These are phyloP conservation scores for Agapanthus africanus DNA, from an alignment of 106 monocot genomes.

Conservation along the genomic window DNA sequence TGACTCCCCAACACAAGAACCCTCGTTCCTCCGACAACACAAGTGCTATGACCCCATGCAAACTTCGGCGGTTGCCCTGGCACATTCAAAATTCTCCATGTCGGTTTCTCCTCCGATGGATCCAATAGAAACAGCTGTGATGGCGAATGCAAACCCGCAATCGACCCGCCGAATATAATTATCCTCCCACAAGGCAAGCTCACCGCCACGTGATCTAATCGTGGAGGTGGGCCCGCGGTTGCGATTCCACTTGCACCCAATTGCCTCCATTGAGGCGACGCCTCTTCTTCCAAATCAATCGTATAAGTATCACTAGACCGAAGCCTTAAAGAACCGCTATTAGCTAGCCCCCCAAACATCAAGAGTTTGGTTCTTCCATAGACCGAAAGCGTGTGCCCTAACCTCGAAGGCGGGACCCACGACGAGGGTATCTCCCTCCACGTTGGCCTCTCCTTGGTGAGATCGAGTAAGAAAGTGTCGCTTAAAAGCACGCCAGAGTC, in stretches of 20 bases:
- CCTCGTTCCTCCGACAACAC: conserved; percentile 87
- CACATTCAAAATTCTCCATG: conserved; percentile 73
- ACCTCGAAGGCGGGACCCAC: conserved; percentile 63
- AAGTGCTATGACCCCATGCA: conserved; percentile 95
- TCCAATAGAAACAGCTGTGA: conserved; percentile 76
- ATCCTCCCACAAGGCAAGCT: conserved; percentile 86
- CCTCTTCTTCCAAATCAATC: conserved; percentile 69
- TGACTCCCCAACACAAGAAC: conserved; percentile 80
- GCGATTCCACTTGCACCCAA: conserved; percentile 39
- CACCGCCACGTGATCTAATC: conserved; percentile 84
- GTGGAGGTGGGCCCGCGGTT: conserved; percentile 52
- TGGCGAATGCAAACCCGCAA: conserved; percentile 85
- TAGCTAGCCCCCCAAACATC: conserved; percentile 93
- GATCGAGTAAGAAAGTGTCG: conserved; percentile 71
- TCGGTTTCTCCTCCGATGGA: conserved; percentile 65
- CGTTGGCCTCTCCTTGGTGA: conserved; percentile 54
- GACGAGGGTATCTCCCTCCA: conserved; percentile 76
- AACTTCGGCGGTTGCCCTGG: conserved; percentile 85
- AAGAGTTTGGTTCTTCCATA: conserved; percentile 58
- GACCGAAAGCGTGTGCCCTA: conserved; percentile 78
- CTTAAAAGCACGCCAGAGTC: conserved; percentile 68
- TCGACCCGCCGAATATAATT: conserved; percentile 83
- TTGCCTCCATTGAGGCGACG: conserved; percentile 74
- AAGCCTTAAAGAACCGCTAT: conserved; percentile 73
- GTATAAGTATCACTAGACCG: conserved; percentile 76